phyloP scores from a whole-genome alignment of 2,329 filamentous ascomycete genomes.

The Colletotrichum godetiae region DNA sequence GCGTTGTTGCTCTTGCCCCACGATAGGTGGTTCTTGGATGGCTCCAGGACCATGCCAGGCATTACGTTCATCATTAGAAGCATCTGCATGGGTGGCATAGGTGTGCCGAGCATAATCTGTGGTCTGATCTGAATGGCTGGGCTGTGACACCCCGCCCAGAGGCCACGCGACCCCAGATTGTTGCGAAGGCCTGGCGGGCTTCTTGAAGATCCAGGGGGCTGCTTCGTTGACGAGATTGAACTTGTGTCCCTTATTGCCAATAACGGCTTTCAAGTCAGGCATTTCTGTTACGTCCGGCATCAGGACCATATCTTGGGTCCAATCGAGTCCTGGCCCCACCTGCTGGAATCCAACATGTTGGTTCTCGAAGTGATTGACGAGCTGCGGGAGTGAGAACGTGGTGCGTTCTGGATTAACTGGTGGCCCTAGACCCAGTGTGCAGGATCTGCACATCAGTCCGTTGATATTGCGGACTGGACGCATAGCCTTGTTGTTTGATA shows the following conservation, averaged over 20 bases:
- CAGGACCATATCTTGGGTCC: conserved; percentile 60
- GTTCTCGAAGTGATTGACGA: conserved; percentile 68
- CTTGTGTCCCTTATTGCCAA: conserved; percentile 46
- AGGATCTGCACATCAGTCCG: conserved; percentile 66
- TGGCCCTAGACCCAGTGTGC: conserved; percentile 46
- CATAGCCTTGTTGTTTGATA: conserved; percentile 68
- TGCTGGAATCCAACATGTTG: conserved; percentile 43
- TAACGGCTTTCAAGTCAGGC: conserved; percentile 41
- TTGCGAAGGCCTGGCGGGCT: too few species aligned
- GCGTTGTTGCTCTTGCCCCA: neutral
- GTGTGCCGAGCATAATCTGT: neutral
- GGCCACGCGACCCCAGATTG: neutral
- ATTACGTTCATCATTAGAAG: neutral
- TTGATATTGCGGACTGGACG: conserved; percentile 65
- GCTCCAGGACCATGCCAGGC: neutral
- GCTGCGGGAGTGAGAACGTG: conserved; percentile 66
- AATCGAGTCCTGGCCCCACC: conserved; percentile 47
- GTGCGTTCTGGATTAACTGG: conserved; percentile 45
- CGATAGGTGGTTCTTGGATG: neutral
- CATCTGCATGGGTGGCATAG: neutral
- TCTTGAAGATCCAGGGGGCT: conserved; percentile 48
- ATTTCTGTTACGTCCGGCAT: conserved; percentile 49
- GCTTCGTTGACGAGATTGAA: conserved; percentile 51
- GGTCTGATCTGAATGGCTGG: neutral
- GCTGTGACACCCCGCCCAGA: neutral